A percentile compares a stretch with the other conserved stretches of the same genome.
These are phyloP conservation scores for Chaetomium sp. DNA, from an alignment of 2,329 filamentous ascomycete species.

Conservation along the genomic window DNA sequence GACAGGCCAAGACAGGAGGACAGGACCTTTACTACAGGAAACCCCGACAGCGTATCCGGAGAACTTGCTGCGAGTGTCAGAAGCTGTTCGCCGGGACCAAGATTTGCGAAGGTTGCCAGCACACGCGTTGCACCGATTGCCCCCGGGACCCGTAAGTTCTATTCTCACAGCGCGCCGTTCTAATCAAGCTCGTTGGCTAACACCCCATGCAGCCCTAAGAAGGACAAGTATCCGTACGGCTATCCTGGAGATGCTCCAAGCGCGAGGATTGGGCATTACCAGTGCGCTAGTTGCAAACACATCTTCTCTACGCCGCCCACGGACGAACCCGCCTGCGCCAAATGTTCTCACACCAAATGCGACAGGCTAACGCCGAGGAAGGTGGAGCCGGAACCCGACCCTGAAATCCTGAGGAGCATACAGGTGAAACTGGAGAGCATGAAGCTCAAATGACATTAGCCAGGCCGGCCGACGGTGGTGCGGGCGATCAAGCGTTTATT, in stretches of 20 bases:
- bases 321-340: slow-evolving; percentile 57
- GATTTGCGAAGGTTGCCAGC: slow-evolving; percentile 68
- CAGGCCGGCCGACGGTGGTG: background rate
- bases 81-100: slow-evolving; percentile 63
- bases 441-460: slow-evolving; percentile 36
- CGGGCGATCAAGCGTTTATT: slow-evolving; percentile 15
- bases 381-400: slow-evolving; percentile 63
- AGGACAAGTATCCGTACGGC: slow-evolving; percentile 68
- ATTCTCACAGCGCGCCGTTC: background rate
- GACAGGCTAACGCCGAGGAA: slow-evolving; percentile 60
- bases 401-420: slow-evolving; percentile 59
- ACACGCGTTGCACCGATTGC: slow-evolving; percentile 77
- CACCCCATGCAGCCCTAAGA: slow-evolving; percentile 57
- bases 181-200: slow-evolving; percentile 22
- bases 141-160: slow-evolving; percentile 72
- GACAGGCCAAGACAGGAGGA: slow-evolving; percentile 65
- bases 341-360: slow-evolving; percentile 64
- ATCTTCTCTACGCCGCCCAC: slow-evolving; percentile 56
- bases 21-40: slow-evolving; percentile 73
- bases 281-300: slow-evolving; percentile 65
- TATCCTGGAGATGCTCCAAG: slow-evolving; percentile 68
- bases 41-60: slow-evolving; percentile 70
- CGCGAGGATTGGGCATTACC: slow-evolving; percentile 54
- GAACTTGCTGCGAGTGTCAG: slow-evolving; percentile 75
- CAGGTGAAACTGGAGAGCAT: slow-evolving; percentile 56